These are phyloP conservation scores for Paramecium octaurelia DNA, from an alignment of 73 alveolate species.

Conservation along the genomic window DNA sequence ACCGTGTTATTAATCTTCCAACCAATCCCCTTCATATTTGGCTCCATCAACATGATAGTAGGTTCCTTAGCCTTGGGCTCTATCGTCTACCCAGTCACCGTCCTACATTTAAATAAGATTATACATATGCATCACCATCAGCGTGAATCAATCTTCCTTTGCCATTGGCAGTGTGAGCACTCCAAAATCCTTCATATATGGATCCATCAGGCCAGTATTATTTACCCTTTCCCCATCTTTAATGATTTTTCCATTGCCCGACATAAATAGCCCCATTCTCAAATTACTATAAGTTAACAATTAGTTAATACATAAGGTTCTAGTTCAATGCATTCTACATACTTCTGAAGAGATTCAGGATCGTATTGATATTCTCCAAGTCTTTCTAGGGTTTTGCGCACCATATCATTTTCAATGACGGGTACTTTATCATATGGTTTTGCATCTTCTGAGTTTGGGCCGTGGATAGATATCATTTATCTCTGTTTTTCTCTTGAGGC, in stretches of 20 bases:
- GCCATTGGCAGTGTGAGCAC: slow-evolving; percentile 70
- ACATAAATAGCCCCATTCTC: slow-evolving; percentile 66
- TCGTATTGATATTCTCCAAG: slow-evolving; percentile 35
- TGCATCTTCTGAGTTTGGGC: slow-evolving; percentile 54
- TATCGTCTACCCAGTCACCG: slow-evolving; percentile 75
- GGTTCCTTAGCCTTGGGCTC: slow-evolving; percentile 66
- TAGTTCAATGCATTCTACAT: not conserved
- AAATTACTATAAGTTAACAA: not conserved
- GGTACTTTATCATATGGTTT: slow-evolving; percentile 31
- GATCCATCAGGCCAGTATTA: slow-evolving; percentile 79
- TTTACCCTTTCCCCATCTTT: slow-evolving; percentile 74
- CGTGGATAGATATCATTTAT: not conserved
- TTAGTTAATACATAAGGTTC: slow-evolving; percentile 21
- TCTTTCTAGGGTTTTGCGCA: slow-evolving; percentile 34
- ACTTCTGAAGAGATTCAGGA: not conserved
- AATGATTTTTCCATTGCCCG: slow-evolving; percentile 74
- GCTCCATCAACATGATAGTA: slow-evolving; percentile 63
- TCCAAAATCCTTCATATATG: slow-evolving; percentile 82
- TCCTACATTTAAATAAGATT: not conserved
- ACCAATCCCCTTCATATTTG: slow-evolving; percentile 64
- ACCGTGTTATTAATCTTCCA: slow-evolving; percentile 58
- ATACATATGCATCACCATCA: slow-evolving; percentile 75
- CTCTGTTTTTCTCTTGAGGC: slow-evolving; percentile 7
- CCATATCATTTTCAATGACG: slow-evolving; percentile 31
- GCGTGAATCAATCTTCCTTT: slow-evolving; percentile 75